A percentile compares a stretch with the other conserved stretches of the same genome.
Evolutionary conservation across 1,139 yeast genomes (phyloP).

Genomic region (Hanseniaspora gamundiae): DNA sequence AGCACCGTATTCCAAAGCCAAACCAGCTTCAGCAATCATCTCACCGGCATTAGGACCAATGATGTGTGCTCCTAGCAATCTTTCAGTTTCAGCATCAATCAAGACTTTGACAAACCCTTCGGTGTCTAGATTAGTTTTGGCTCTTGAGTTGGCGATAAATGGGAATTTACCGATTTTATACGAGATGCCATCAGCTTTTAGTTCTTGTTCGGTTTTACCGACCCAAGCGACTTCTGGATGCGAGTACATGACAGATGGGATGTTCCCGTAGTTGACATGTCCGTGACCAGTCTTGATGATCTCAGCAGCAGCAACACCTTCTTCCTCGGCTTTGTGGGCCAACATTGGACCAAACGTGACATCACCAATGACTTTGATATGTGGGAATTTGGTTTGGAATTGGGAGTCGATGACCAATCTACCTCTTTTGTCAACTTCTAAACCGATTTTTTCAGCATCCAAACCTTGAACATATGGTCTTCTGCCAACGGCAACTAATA

Average conservation of each 20-base stretch:
- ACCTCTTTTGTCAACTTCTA: conserved; percentile 85
- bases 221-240: conserved; percentile 99
- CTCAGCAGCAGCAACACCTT: conserved; percentile 98
- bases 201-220: conserved; percentile 91
- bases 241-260: conserved; percentile 97
- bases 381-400: conserved; percentile 83
- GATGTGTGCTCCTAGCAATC: conserved; percentile 93
- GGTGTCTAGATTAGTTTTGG: conserved; percentile 93
- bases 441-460: conserved; percentile 76
- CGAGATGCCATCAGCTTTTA: conserved; percentile 84
- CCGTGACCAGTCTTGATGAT: conserved; percentile 89
- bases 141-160: conserved; percentile 97
- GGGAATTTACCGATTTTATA: conserved; percentile 97
- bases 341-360: conserved; percentile 98
- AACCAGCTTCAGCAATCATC: conserved; percentile 97
- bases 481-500: conserved; percentile 96
- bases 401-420: conserved; percentile 90
- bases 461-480: conserved; percentile 92
- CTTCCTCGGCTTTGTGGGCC: conserved; percentile 99
- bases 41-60: conserved; percentile 99
- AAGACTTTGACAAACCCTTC: conserved; percentile 95
- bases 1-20: conserved; percentile 98
- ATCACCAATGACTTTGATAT: conserved; percentile 96
- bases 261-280: conserved; percentile 94
- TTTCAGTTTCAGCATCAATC: conserved; percentile 94